Evolutionary conservation across 192 early-diverging fungal species (phyloP), one percentile per base, ranked within the genome.

Genomic region (Piromyces finnis): DNA sequence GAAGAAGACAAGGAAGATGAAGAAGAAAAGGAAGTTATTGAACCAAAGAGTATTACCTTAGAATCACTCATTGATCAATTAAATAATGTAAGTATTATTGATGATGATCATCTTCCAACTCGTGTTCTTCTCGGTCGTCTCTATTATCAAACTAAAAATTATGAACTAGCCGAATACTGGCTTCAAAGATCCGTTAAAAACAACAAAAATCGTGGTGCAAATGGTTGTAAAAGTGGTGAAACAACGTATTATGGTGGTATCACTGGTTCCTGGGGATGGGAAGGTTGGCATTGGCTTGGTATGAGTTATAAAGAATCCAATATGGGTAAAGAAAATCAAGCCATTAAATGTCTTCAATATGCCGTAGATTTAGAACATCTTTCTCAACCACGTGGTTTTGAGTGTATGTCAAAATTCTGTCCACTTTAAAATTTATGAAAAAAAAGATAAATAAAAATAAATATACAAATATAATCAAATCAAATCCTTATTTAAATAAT

Each of bases 21-120:
- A 51, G 41, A 51, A 51, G 41, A 51, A 51, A 51, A 51, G 22
- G 41, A 51, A 51, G 22, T 51, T 51, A 14, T 51, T 22, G 41
- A 51, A 51, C 41, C 41, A 1, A 51, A 15, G 41, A 51, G 78
- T n/a, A 78, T 87, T 9, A 84, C 82, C 16, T 79, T 88, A 29
- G 80, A 83, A 22, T 30, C 81, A 26, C 79, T 88, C 12, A 83
- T 88, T 32, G 82, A 82, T 11, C 79, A 79, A 27, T 79, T 85
- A 30, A 77, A 78, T 28, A 39, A 78, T 14, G 83, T 85, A 18
- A 78, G 84, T 18, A 79, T 82, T 28, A 78, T 89, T 29, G 88
- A 89, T 79, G 82, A 83, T 39, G 82, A 87, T 29, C 87, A 89
- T 78, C 78, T 89, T 36, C 83, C 86, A 22, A 36, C 88, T 7